Evolutionary conservation across 352 stramenopile species (phyloP), one percentile per base, ranked within the genome.

Genomic region (Achlya hypogyna): DNA sequence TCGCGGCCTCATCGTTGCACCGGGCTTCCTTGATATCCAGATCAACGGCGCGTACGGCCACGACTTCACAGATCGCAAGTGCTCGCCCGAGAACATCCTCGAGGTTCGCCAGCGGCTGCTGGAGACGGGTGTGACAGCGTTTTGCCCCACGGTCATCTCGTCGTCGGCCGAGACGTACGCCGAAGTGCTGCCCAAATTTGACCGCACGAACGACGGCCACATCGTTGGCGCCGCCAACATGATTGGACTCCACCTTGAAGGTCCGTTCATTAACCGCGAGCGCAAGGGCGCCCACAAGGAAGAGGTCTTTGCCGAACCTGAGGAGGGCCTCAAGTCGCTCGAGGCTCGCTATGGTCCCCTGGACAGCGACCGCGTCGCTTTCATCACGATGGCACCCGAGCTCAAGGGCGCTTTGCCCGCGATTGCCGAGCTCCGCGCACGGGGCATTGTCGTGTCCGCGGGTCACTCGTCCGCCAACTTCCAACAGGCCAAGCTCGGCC

Each of bases 111-210:
- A 78, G 35, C 58, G 65, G 4, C 72, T 95, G n/a, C 71, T 89
- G 23, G 52, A 74, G 23, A 83, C 76, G 23, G 89, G 88, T 20
- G 85, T 93, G 40, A 96, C 87, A 5, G 78, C 76, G 25, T 95
- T 95, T 67, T 96, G 85, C 67, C 88, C 88, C n/a, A 97, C 89
- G 16, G 75, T 97, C 59, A 86, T 96, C 18, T 92, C 83, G n/a
- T 93, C 81, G 4, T 71, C 67, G 0, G 68, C 72, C 18, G 66
- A 82, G 1, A 80, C 81, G 23, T 96, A 96, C 75, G 52, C 68
- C 31, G 32, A 69, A 27, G 68, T 94, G 3, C 60, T 93, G 52
- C 64, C 72, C 22, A 82, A 73, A 56, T 93, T 73, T 67, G 64
- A 58, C 25, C 74, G 67, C 54, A 82, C 73, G 25, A 76, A 51